Percentiles rank a stretch among this genome's conserved stretches.
Conservation (phyloP, 2,329 filamentous ascomycete genomes). For the Epichloe brachyelytri region DNA sequence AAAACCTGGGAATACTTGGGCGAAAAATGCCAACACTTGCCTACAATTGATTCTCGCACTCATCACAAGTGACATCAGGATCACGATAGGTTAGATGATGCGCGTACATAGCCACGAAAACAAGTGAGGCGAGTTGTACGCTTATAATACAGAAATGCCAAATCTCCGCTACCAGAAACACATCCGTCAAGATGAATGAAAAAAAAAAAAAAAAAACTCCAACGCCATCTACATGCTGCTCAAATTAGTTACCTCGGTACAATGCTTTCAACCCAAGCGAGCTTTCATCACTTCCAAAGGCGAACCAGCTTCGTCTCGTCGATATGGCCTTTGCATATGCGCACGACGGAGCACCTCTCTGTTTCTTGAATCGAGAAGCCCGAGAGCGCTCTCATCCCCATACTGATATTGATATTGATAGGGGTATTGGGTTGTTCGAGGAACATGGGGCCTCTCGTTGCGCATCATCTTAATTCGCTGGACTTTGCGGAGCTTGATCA, state of each 20-base stretch:
- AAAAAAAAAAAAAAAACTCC: not conserved
- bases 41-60: no score
- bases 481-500: slow-evolving; percentile 71
- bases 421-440: slow-evolving; percentile 27
- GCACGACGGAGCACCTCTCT: slow-evolving; percentile 40
- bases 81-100: no score
- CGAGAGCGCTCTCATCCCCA: slow-evolving; percentile 34
- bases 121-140: no score
- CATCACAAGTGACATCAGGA: no score
- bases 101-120: no score
- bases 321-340: slow-evolving; percentile 31
- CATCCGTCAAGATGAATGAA: no score
- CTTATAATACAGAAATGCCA: no score
- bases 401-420: slow-evolving; percentile 5
- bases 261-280: not conserved
- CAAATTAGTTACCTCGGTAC: not conserved
- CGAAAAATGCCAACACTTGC: no score
- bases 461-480: slow-evolving; percentile 76
- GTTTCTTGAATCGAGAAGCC: slow-evolving; percentile 39
- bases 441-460: slow-evolving; percentile 26
- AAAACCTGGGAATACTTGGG: no score
- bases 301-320: slow-evolving; percentile 20
- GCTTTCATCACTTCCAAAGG: slow-evolving; percentile 5
- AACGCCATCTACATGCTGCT: slow-evolving; percentile 6
- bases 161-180: no score